A percentile compares a stretch with the other conserved stretches of the same genome.
Conservation (phyloP, 352 stramenopile genomes). For the Peronospora belbahrii region DNA sequence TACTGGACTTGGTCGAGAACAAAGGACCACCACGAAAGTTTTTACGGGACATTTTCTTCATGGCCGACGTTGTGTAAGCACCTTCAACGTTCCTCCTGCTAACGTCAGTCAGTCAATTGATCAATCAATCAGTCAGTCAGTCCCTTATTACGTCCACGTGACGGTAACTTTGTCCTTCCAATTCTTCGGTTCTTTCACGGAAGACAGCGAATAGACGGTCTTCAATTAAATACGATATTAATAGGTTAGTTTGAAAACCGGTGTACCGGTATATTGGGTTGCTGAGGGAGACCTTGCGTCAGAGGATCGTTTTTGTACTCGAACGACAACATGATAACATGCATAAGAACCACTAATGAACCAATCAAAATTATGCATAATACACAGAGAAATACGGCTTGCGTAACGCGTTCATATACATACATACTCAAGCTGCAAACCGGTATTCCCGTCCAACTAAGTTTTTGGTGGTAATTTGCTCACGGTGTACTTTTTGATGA, state of each 20-base stretch:
- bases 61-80: slow-evolving; percentile 24
- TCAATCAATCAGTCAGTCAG: too few species aligned
- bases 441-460: too few species aligned
- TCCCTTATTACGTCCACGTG: neutral
- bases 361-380: neutral
- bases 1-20: slow-evolving; percentile 30
- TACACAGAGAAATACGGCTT: too few species aligned
- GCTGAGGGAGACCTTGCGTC: too few species aligned
- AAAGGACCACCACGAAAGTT: slow-evolving; percentile 47
- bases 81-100: slow-evolving; percentile 14
- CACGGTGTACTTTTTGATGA: too few species aligned
- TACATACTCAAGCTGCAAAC: too few species aligned
- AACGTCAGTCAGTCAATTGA: slow-evolving; percentile 2
- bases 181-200: neutral
- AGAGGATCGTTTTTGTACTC: neutral
- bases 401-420: too few species aligned
- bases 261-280: neutral
- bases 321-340: neutral
- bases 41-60: slow-evolving; percentile 70
- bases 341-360: neutral
- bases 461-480: too few species aligned
- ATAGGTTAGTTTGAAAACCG: neutral
- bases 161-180: neutral
- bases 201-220: neutral
- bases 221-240: neutral